These are phyloP conservation scores for Astragalus membranaceus DNA, from an alignment of 306 rosid genomes.

Conservation along the genomic window DNA sequence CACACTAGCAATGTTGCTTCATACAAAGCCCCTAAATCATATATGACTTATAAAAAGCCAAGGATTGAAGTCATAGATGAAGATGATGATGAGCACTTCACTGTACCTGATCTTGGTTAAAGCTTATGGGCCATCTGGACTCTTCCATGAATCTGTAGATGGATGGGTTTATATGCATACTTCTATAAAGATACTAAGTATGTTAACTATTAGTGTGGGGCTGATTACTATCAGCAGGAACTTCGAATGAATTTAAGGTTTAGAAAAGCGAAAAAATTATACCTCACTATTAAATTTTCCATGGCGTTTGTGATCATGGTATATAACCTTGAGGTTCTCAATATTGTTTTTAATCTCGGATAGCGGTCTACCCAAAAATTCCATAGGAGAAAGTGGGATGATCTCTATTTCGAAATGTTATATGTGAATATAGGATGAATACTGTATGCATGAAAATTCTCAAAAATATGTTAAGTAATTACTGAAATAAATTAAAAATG, in stretches of 20 bases:
- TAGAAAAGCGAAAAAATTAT: conserved; percentile 15
- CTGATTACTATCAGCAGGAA: conserved; percentile 15
- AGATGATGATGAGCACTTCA: conserved; percentile 82
- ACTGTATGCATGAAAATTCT: too few species aligned
- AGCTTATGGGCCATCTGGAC: background rate
- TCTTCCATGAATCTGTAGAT: background rate
- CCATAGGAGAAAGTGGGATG: too few species aligned
- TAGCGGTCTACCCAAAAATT: too few species aligned
- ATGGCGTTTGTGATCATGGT: background rate
- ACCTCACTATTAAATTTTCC: background rate
- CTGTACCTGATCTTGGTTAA: conserved; percentile 88
- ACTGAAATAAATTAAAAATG: too few species aligned
- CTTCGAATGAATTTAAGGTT: background rate
- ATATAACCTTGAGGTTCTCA: background rate
- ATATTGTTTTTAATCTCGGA: too few species aligned
- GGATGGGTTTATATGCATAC: conserved; percentile 22
- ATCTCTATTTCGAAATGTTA: too few species aligned
- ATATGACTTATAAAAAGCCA: conserved; percentile 60
- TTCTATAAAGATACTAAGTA: background rate
- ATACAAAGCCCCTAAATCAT: conserved; percentile 47
- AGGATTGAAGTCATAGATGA: conserved; percentile 55
- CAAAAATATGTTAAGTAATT: too few species aligned
- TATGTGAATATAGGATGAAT: too few species aligned
- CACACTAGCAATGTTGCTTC: conserved; percentile 40
- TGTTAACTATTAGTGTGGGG: conserved; percentile 22